Evolutionary conservation across 768 basidiomycete species (phyloP).

Genomic region (Podaxis pistillaris): DNA sequence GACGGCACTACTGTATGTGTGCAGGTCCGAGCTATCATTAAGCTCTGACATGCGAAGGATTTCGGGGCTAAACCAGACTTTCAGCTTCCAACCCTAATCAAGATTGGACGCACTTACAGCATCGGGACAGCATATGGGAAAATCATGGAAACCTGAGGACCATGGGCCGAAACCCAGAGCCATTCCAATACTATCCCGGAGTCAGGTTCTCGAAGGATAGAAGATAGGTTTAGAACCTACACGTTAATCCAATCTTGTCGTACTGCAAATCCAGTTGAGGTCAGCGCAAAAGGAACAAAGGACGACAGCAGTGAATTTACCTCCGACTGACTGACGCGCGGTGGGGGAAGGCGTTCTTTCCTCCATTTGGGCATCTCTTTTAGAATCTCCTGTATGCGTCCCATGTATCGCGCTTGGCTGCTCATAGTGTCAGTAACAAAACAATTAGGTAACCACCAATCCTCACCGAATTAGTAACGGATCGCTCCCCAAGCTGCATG

Average conservation of each 20-base stretch:
- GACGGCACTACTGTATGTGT: constrained; percentile 76
- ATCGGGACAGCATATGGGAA: constrained; percentile 78
- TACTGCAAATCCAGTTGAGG: constrained; percentile 44
- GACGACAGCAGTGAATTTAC: constrained; percentile 29
- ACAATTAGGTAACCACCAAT: background rate
- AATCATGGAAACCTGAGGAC: constrained; percentile 68
- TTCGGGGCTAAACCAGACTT: constrained; percentile 58
- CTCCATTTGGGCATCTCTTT: constrained; percentile 66
- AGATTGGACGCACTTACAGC: constrained; percentile 51
- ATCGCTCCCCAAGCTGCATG: constrained; percentile 51
- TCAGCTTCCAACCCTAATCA: constrained; percentile 10
- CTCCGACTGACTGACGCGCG: constrained; percentile 81
- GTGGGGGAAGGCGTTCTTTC: constrained; percentile 77
- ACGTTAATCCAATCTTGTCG: constrained; percentile 85
- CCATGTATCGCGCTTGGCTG: constrained; percentile 56
- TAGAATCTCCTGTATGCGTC: constrained; percentile 55
- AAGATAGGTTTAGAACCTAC: constrained; percentile 39
- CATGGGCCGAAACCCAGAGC: constrained; percentile 77
- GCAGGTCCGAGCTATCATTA: constrained; percentile 81
- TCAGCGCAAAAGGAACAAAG: background rate
- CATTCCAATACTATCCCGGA: constrained; percentile 64
- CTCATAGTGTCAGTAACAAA: constrained; percentile 9
- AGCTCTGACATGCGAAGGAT: constrained; percentile 89
- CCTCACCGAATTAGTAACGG: constrained; percentile 60
- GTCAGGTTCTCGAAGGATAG: constrained; percentile 11